Base-by-base conservation (phyloP, 495 filamentous ascomycete genomes). In the Margaritispora aquatica region DNA sequence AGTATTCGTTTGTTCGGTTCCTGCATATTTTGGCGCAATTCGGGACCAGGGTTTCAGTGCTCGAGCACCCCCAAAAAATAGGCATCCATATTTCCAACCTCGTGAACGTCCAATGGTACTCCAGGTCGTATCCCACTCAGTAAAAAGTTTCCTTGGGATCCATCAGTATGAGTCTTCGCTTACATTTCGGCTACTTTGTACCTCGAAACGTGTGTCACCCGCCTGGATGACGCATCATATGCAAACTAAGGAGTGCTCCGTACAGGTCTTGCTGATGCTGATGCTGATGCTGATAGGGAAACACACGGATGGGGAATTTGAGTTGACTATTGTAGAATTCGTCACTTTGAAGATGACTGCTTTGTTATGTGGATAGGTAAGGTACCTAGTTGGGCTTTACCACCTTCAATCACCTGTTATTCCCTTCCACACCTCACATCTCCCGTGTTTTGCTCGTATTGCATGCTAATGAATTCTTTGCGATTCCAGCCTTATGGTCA, bases 161-260 rank as follows among this genome's bases (percentile, higher is more conserved):
- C n/a, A 54, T 19, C 27, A 50, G 17, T 10, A 61, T 61, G 58
- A 61, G 58, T 61, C 58, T 61, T 61, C 41, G 21, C 34, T 22
- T 36, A 8, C 26, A n/a, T 24, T 19, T 27, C 27, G 26, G 19
- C 44, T 23, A 60, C 38, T 44, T 44, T 44, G 19, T 3, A 24
- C 34, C 48, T 36, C 46, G 47, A 21, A 38, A 20, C 52, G 44
- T 56, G 58, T 53, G 58, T 61, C 58, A 61, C 51, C 26, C 36
- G 50, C 27, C 26, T 17, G 26, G 58, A 61, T 61, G 58, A 61
- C 58, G 58, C 58, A 61, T 61, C 24, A 7, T 31, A 23, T 36
- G 27, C 17, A 15, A 15, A 34, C 7, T 9, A 53, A 2, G n/a
- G 51, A 15, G 19, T 19, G 38, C 38, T 17, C 41, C 20, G 44